Base-by-base conservation (phyloP, 2,329 filamentous ascomycete genomes). In the Tolypocladium sp. region DNA sequence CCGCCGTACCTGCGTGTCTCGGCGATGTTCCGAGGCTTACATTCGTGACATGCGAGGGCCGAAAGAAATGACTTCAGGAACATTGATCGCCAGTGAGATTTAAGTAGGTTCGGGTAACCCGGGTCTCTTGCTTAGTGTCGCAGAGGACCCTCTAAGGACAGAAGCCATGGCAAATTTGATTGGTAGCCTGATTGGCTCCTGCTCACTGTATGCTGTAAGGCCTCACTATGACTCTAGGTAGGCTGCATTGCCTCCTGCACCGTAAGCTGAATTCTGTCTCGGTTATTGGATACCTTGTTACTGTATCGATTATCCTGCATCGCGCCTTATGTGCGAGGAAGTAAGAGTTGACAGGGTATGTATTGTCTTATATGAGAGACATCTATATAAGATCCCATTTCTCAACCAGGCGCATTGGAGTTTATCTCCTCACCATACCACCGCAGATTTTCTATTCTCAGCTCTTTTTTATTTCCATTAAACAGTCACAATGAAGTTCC, bases 401-500 rank as follows among this genome's bases (percentile, higher is more conserved):
- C 22, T 49, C 15, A 1, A 20, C 15, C 15, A 30, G 27, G 2
- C 17, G 3, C 2, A 1, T 30, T 22, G 15, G 7, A 30, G 46
- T 2, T 30, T 7, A 30, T 13, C 9, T 25, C 13, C 46, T 27
- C 3, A 49, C 10, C 15, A 8, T 9, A 30, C 5, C 22, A 46
- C 22, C 4, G 8, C 44, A 46, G 13, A 4, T 2, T 15, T 8
- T 46, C 12, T 30, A 49, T 7, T 13, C 7, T 30, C 13, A 8
- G 27, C 1, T 25, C 15, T 6, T 5, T 22, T 4, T 27, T 13
- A 49, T 27, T 8, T 17, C 13, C 13, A 44, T 25, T 6, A 12
- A 12, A 5, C 12, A 27, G 22, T 2, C 57, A 58, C 52, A 52
- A 58, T 61, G 55, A 58, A 59, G 59, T 41, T 56, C 49, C 55